Evolutionary conservation across 176 grass and related monocot species (phyloP).

Genomic region (Avena atlantica): DNA sequence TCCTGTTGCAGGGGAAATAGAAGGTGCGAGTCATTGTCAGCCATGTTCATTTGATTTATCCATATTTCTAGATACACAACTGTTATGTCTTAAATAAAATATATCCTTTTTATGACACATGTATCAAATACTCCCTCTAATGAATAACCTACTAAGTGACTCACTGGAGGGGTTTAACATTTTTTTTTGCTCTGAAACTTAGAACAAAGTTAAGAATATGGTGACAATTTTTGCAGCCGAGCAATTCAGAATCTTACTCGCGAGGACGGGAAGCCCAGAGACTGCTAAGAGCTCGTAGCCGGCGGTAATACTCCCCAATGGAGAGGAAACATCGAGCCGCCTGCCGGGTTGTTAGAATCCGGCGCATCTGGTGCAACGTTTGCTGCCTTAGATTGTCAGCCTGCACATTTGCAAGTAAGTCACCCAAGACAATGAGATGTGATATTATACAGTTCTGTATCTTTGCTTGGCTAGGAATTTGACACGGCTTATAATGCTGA

Average conservation of each 20-base stretch:
- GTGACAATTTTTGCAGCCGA: conserved; percentile 5
- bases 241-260: conserved; percentile 64
- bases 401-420: conserved; percentile 56
- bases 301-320: conserved; percentile 89
- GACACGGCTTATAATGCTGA: background rate
- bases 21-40: conserved; percentile 36
- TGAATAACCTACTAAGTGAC: conserved; percentile 20
- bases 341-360: conserved; percentile 71
- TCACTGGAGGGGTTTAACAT: background rate
- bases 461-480: conserved; percentile 38
- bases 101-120: background rate
- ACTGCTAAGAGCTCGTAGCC: conserved; percentile 88
- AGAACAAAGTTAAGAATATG: background rate
- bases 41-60: conserved; percentile 17
- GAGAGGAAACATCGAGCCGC: conserved; percentile 79
- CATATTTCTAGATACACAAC: background rate
- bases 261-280: conserved; percentile 84
- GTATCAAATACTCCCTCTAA: background rate
- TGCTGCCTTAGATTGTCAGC: conserved; percentile 93
- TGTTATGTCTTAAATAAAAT: background rate
- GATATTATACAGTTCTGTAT: conserved; percentile 38
- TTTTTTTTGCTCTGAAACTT: conserved; percentile 6
- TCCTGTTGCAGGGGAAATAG: conserved; percentile 40
- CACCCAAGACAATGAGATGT: conserved; percentile 41
- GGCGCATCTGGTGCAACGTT: conserved; percentile 81